Base-by-base conservation (phyloP, 2,329 filamentous ascomycete species). In the Fusarium equiseti region DNA sequence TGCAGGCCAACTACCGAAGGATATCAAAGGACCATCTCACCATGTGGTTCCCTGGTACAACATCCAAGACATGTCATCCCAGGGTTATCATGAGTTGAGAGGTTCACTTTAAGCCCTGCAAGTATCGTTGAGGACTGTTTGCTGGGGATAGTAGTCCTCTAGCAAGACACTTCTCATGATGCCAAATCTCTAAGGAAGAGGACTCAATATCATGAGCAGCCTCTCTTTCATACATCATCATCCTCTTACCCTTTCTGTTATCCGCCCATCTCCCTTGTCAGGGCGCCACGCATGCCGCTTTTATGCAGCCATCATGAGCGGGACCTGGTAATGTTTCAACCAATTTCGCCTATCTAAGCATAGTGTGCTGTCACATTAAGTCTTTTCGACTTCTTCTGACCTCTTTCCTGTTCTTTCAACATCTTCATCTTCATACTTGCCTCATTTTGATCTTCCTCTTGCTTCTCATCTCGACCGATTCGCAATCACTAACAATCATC, bases 401-500 rank as follows among this genome's bases (percentile, higher is more conserved):
- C 52, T 49, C 44, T 59, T 49, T 58, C 54, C 26, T 56, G 54
- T 48, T 63, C 65, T 61, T 48, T 57, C 40, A 52, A 53, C 44
- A 54, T 53, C 45, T 56, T 59, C 58, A 20, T 49, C 22, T 20
- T 56, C 20, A 11, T 15, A 32, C 31, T 50, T 35, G 13, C 20
- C 27, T 49, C 46, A 40, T 44, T 26, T 24, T 20, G 26, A 45
- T 35, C 22, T 15, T 51, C n/a, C 15, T 40, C 15, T 42, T 62
- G 29, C 38, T 26, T 29, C 26, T 40, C n/a, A 27, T 45, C n/a
- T 13, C 60, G 15, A 35, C 24, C 53, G 31, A 48, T 10, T 18
- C 18, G 10, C 57, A 60, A 66, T 74, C 75, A 74, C 80, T 81
- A 66, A 74, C 61, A 53, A 55, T 64, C 20, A 35, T 42, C 71